Evolutionary conservation across 164 flowering plant genomes (phyloP), one percentile per base, ranked within the genome.

Genomic region (Amborella trichopoda): DNA sequence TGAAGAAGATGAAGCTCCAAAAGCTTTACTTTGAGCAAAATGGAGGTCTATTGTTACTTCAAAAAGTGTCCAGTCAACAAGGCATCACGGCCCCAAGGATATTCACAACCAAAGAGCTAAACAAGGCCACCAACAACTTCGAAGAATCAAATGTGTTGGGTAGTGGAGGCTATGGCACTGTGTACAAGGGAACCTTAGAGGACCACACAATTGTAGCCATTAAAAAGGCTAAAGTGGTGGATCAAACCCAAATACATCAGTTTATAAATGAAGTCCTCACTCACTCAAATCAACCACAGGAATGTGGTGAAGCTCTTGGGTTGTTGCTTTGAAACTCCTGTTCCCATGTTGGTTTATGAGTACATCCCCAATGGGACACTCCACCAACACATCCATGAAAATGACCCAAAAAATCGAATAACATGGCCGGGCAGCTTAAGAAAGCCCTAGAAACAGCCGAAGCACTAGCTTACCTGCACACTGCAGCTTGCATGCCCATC

Each of bases 41-140:
- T 6, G 56, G 49, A 0, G 56, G 56, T 18, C 20, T 53, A 13
- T 11, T 53, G 20, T 16, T 53, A 9, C 48, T 33, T 24, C 55
- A 52, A 19, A 39, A 43, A 23, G 37, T 43, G 3, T 43, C 23
- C n/a, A n/a, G n/a, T n/a, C n/a, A n/a, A n/a, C n/a, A 30, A 28
- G 74, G 69, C 0, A 72, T 72, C 22, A 72, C 63, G 49, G 30
- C 74, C 3, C 68, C 75, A 3, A 65, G 48, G 58, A 46, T 74
- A 48, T 74, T 68, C 34, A 23, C 56, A 19, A 26, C 70, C 54
- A 32, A 26, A 25, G 48, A 44, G 23, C 21, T 44, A 3, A 18
- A 26, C 25, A 25, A 13, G 8, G 48, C 48, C 5, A 44, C 48
- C 3, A 44, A 44, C 48, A 44, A 44, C 32, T 44, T 5, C 20